Percentiles rank a stretch among this genome's conserved stretches.
phyloP scores from a whole-genome alignment of 2,329 filamentous ascomycete genomes.

The Stemphylium beticola region DNA sequence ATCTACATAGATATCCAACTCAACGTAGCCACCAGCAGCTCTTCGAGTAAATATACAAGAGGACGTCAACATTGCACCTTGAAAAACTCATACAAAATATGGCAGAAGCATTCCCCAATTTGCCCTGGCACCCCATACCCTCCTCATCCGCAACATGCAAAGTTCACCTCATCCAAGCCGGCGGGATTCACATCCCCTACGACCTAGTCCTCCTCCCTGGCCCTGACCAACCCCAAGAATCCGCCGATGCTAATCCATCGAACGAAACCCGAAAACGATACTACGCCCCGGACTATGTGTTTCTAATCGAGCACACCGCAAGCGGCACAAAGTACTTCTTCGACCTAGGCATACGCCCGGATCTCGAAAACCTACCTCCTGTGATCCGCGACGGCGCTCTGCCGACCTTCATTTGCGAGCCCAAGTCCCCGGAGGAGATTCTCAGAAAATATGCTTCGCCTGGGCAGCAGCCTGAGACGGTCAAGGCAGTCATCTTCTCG shows the following conservation, averaged over 20 bases:
- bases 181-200: conserved; percentile 54
- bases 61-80: neutral
- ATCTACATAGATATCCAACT: neutral
- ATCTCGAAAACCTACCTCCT: conserved; percentile 52
- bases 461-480: conserved; percentile 46
- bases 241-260: conserved; percentile 43
- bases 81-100: neutral
- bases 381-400: conserved; percentile 49
- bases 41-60: neutral
- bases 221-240: conserved; percentile 51
- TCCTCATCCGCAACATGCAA: conserved; percentile 31
- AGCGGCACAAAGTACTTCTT: conserved; percentile 54
- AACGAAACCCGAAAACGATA: conserved; percentile 29
- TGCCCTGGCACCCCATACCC: conserved; percentile 39
- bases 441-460: conserved; percentile 29
- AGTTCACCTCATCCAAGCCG: conserved; percentile 45
- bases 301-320: conserved; percentile 38
- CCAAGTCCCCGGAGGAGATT: conserved; percentile 37
- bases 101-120: neutral
- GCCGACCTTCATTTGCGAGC: conserved; percentile 46
- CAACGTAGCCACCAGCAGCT: neutral
- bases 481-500: conserved; percentile 50
- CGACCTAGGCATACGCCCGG: conserved; percentile 61
- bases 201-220: conserved; percentile 55
- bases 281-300: conserved; percentile 42